Base-by-base conservation (phyloP, 202 grass and related monocot genomes). In the Hordeum pubiflorum region DNA sequence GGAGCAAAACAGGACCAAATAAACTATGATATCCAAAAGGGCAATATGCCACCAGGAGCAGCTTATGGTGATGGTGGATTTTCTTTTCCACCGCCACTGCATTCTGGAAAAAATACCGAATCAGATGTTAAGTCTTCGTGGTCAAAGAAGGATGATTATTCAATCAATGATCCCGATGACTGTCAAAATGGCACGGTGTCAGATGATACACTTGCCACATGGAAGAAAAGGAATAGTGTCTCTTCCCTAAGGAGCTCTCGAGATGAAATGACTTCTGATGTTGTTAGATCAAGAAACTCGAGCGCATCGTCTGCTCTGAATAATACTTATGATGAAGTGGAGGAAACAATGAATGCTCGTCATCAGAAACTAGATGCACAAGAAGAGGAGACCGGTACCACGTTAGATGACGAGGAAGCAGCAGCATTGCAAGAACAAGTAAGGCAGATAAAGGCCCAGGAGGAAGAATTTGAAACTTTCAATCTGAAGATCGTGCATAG, bases 391-490 rank as follows among this genome's bases (percentile, higher is more conserved):
- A 84, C 89, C 26, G 89, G 76, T 58, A 89, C 89, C 74, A 91
- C 87, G 13, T 85, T 99, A 57, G 97, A 99, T 77, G 90, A 99
- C 69, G 97, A 99, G 83, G 97, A 99, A 93, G 87, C 85, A 67
- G 89, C 91, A 33, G 97, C 89, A 74, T 88, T 99, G 83, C 97
- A 99, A 86, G 92, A 99, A 77, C 96, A 99, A 90, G 78, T 99
- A 60, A 96, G 92, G 78, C 96, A 99, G 85, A 93, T 99, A 86
- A 99, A 91, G 77, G 85, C 81, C 5, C 96, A 99, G 77, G 96
- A 96, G 75, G 96, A 99, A 71, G 96, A 99, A 63, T 99, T 99
- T 85, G 92, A 99, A 85, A 99, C 87, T 29, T 99, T 99, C 75
- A 91, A 96, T 85, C 89, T 99, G 80, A 99, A 99, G 82, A 96